Percentiles rank a stretch among this genome's conserved stretches.
Conservation (phyloP, 2,329 filamentous ascomycete genomes). For the Rhinocladiella similis region DNA sequence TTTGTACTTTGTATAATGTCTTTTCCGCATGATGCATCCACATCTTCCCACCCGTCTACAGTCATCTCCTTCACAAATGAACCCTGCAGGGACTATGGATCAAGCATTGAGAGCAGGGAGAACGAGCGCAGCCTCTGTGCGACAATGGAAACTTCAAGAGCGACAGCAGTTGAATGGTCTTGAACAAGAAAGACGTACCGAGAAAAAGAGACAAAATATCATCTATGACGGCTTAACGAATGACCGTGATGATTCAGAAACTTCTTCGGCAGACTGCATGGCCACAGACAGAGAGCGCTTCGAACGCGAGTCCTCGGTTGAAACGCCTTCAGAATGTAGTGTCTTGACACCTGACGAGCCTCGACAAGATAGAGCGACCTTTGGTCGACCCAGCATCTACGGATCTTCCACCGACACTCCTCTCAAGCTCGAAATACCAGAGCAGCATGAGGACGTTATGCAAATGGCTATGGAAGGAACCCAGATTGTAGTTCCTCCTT, state of each 20-base stretch:
- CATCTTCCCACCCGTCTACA: constrained; percentile 3
- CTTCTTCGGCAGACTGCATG: constrained; percentile 1
- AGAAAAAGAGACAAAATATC: constrained; percentile 19
- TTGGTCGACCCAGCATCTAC: neutral
- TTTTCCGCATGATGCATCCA: constrained; percentile 1
- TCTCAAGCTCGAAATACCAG: constrained; percentile 19
- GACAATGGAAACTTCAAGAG: constrained; percentile 23
- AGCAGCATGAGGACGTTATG: constrained; percentile 11
- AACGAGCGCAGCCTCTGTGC: constrained; percentile 24
- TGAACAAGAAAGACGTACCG: constrained; percentile 9
- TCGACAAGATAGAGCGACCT: constrained; percentile 3
- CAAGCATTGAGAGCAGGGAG: constrained; percentile 20
- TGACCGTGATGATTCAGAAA: neutral
- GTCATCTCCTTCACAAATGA: neutral
- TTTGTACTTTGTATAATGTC: constrained; percentile 2
- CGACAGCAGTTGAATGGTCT: constrained; percentile 18
- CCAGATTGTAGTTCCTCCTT: constrained; percentile 13
- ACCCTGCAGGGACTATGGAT: constrained; percentile 18
- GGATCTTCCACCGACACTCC: neutral
- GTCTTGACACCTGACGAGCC: constrained; percentile 18
- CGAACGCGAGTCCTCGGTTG: constrained; percentile 21
- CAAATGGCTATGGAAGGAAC: constrained; percentile 12
- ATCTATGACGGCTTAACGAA: constrained; percentile 14
- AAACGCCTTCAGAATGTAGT: constrained; percentile 22
- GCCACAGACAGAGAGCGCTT: constrained; percentile 7